Evolutionary conservation across 164 flowering plant genomes (phyloP), one percentile per base, ranked within the genome.

Genomic region (Platanus orientalis): DNA sequence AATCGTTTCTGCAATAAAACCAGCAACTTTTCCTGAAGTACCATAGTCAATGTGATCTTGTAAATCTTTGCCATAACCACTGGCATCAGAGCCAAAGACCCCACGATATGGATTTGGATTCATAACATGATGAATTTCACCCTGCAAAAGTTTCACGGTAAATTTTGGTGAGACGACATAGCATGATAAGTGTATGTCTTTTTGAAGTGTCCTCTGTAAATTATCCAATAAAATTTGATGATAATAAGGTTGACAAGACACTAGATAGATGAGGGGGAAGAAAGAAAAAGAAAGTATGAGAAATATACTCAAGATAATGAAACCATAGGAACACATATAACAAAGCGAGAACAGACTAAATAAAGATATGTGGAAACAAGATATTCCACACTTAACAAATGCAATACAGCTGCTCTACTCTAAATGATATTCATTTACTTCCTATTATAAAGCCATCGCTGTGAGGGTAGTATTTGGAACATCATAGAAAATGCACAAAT

Each of bases 101-200:
- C 99, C 99, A 65, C 75, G 92, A 64, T 91, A 94, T 49, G 99
- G 97, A 76, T 94, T 89, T 47, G 97, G 99, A 73, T 94, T 94
- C 55, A 89, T 48, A 56, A 86, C 99, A 75, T 91, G 99, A 83
- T 89, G 90, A 69, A 94, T 88, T 71, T 91, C 99, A 21, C 96
- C 97, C 99, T 94, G 76, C 59, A 73, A 52, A 72, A 65, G 28
- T 51, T 67, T 40, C 52, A 57, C 28, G 42, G 21, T 13, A 21
- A 21, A 30, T 25, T 47, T 23, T 47, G 9, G 61, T 47, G 25
- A 57, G 30, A 17, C 57, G 21, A 29, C 13, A 57, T 6, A 26
- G 26, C 23, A 56, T 23, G 24, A 54, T 26, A 21, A 36, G 34
- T 40, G 12, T 44, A 16, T 26, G 34, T 53, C 32, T 26, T 26